Percentiles rank a stretch among this genome's conserved stretches.
Evolutionary conservation across 1,284 basidiomycete species (phyloP).

Genomic region (Leccinum angustisporum): DNA sequence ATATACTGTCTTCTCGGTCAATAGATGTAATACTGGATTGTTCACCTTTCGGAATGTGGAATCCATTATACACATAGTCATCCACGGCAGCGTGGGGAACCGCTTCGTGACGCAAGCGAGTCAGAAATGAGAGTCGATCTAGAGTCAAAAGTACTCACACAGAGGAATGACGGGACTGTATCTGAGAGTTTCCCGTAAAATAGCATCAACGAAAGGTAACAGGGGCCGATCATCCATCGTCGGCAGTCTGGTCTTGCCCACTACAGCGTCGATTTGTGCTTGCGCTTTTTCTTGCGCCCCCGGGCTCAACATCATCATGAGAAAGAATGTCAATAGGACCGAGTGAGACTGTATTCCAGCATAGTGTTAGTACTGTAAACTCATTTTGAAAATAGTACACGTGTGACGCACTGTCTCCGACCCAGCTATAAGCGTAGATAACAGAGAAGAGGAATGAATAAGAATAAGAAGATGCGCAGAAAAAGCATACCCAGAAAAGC

Average conservation of each 20-base stretch:
- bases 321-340: conserved; percentile 7
- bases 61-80: conserved; percentile 1
- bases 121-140: neutral
- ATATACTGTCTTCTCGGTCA: neutral
- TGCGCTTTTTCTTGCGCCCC: conserved; percentile 8
- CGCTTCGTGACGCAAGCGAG: neutral
- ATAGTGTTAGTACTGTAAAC: neutral
- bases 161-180: conserved; percentile 1
- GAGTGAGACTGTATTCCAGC: neutral
- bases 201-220: neutral
- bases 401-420: neutral
- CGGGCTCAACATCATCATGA: conserved; percentile 6
- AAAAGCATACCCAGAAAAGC: neutral
- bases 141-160: conserved; percentile 3
- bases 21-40: no score
- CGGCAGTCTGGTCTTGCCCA: neutral
- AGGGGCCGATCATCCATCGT: neutral
- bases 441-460: neutral
- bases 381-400: neutral
- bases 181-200: neutral
- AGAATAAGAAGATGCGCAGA: neutral
- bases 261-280: conserved; percentile 8
- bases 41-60: conserved; percentile 12
- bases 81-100: conserved; percentile 7
- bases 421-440: neutral